phyloP scores from a whole-genome alignment of 2,329 filamentous ascomycete species.

The Fusarium lateritium region DNA sequence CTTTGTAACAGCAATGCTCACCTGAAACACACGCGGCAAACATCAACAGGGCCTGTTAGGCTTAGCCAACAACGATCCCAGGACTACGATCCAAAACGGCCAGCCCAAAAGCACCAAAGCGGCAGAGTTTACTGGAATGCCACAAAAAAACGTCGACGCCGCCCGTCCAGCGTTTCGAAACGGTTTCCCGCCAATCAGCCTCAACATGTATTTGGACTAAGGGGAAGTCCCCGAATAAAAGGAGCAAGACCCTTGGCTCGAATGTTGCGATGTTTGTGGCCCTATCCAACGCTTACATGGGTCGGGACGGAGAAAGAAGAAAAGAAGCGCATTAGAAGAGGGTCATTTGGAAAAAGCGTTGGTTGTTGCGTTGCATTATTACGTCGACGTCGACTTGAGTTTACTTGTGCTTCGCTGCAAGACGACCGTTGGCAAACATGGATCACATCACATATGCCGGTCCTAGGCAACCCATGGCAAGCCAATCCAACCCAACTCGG shows the following conservation, averaged over 20 bases:
- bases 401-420: background rate
- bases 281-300: conserved; percentile 16
- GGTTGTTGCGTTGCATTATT: conserved; percentile 1
- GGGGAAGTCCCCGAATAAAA: conserved; percentile 15
- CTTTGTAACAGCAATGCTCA: conserved; percentile 40
- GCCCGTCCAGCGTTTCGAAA: conserved; percentile 48
- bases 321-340: conserved; percentile 10
- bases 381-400: background rate
- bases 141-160: conserved; percentile 27
- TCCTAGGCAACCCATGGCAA: conserved; percentile 7
- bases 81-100: conserved; percentile 9
- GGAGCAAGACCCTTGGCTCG: conserved; percentile 32
- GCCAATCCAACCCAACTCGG: conserved; percentile 1
- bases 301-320: conserved; percentile 11
- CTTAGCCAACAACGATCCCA: conserved; percentile 1
- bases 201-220: conserved; percentile 13
- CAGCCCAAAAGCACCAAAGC: conserved; percentile 2
- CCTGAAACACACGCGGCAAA: conserved; percentile 36
- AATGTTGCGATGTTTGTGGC: conserved; percentile 42
- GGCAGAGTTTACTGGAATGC: conserved; percentile 7
- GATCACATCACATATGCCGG: conserved; percentile 21
- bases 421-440: conserved; percentile 16
- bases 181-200: conserved; percentile 48
- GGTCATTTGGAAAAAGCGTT: conserved; percentile 15
- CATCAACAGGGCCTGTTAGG: conserved; percentile 21